Conservation (phyloP, 768 basidiomycete genomes). For the Trametes sanguinea region DNA sequence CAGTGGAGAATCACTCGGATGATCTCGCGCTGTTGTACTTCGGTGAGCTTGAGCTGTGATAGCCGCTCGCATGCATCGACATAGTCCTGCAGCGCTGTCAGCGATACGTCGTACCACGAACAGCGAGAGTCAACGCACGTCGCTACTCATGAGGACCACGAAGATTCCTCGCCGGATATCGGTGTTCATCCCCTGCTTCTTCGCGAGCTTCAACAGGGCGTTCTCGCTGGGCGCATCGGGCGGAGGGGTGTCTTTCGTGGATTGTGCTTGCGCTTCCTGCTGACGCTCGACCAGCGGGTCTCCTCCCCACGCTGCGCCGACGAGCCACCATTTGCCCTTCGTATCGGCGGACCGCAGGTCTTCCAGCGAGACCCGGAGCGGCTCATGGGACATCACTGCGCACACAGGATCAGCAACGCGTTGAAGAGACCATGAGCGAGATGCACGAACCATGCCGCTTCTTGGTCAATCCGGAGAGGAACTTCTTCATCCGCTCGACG, state of each 20-base stretch:
- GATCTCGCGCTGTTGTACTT: conserved; percentile 92
- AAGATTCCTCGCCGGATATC: conserved; percentile 92
- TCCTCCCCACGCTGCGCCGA: conserved; percentile 94
- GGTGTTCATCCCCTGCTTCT: conserved; percentile 98
- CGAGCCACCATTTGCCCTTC: conserved; percentile 98
- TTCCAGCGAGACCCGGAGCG: conserved; percentile 80
- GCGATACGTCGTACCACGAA: neutral
- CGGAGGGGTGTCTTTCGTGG: conserved; percentile 24
- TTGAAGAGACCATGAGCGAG: neutral
- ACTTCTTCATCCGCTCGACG: conserved; percentile 87
- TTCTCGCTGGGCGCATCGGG: conserved; percentile 37
- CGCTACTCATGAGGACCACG: conserved; percentile 92
- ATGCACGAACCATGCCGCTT: conserved; percentile 61
- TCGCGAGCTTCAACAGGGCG: conserved; percentile 74
- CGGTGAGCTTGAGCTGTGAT: conserved; percentile 77
- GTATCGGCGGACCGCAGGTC: conserved; percentile 83
- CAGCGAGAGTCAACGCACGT: conserved; percentile 53
- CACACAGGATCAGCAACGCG: neutral
- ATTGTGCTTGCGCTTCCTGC: conserved; percentile 35
- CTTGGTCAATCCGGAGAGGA: conserved; percentile 73
- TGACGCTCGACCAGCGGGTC: conserved; percentile 83
- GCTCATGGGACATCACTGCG: conserved; percentile 79
- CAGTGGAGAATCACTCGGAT: conserved; percentile 92
- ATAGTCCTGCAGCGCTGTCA: conserved; percentile 69
- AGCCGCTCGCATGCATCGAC: conserved; percentile 94